Evolutionary conservation across 306 rosid genomes (phyloP).

Genomic region (Cucurbita moschata): DNA sequence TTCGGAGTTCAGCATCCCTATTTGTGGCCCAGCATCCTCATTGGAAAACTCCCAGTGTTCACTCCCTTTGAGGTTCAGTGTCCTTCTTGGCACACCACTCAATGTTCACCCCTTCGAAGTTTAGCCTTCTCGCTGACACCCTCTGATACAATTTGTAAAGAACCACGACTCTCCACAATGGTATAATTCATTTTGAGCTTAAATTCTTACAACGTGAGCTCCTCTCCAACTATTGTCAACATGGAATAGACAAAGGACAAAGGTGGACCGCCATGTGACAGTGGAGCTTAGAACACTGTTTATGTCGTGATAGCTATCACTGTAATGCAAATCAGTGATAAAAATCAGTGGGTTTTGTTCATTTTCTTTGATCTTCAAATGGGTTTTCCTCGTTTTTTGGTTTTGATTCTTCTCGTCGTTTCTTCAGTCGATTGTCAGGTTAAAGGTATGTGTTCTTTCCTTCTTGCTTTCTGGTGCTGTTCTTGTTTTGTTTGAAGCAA

Average conservation of each 20-base stretch:
- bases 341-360: constrained; percentile 2
- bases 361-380: constrained; percentile 30
- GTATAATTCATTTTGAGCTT: too few relatives aligned
- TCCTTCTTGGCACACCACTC: too few relatives aligned
- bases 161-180: too few relatives aligned
- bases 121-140: too few relatives aligned
- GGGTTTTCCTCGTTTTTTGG: constrained; percentile 23
- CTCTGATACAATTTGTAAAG: too few relatives aligned
- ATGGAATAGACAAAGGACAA: constrained; percentile 23
- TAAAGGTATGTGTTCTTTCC: constrained; percentile 43
- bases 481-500: background rate
- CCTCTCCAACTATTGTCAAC: too few relatives aligned
- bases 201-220: too few relatives aligned
- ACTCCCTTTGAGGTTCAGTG: too few relatives aligned
- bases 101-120: too few relatives aligned
- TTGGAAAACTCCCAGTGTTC: too few relatives aligned
- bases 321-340: constrained; percentile 7
- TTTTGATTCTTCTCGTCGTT: constrained; percentile 22
- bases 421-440: constrained; percentile 49
- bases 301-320: background rate
- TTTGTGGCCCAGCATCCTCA: too few relatives aligned
- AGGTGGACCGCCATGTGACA: constrained; percentile 7
- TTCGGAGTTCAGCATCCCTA: too few relatives aligned
- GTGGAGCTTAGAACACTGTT: background rate
- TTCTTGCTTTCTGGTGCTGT: background rate